A percentile compares a stretch with the other conserved stretches of the same genome.
These are phyloP conservation scores for Aspergillus hiratsukae DNA, from an alignment of 2,329 filamentous ascomycete species.

Conservation along the genomic window DNA sequence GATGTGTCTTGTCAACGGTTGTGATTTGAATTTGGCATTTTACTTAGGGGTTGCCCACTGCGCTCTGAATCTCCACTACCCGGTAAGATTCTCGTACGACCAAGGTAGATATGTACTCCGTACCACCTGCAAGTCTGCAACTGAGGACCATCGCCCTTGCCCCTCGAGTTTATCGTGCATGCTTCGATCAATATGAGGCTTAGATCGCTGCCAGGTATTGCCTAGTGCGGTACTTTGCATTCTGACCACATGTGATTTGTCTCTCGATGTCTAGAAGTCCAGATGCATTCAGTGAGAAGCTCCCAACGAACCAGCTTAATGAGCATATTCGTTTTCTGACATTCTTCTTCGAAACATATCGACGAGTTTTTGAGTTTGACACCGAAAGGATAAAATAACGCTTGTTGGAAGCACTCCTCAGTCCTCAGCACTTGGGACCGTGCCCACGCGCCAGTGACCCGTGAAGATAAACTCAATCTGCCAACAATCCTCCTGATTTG, in stretches of 20 bases:
- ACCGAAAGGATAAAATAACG: neutral
- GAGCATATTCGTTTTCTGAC: neutral
- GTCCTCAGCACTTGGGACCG: neutral
- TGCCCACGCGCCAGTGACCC: neutral
- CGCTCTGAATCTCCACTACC: conserved; percentile 1
- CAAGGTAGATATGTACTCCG: neutral
- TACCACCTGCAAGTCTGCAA: neutral
- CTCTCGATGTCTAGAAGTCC: neutral
- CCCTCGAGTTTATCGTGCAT: conserved; percentile 10
- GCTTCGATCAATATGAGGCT: conserved; percentile 7
- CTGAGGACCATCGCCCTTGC: neutral
- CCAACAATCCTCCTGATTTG: neutral
- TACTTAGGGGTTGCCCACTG: neutral
- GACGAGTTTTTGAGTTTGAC: neutral
- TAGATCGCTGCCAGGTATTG: neutral
- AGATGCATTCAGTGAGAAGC: conserved; percentile 1
- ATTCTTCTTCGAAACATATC: neutral
- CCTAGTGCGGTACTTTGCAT: neutral
- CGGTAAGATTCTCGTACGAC: neutral
- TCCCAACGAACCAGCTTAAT: neutral
- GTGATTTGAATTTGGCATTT: neutral
- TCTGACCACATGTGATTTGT: neutral
- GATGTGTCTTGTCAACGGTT: conserved; percentile 9
- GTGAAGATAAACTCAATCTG: neutral
- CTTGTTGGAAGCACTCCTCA: neutral